These are phyloP conservation scores for Nannizziopsis arthrosporioides DNA, from an alignment of 2,329 filamentous ascomycete genomes.

Conservation along the genomic window DNA sequence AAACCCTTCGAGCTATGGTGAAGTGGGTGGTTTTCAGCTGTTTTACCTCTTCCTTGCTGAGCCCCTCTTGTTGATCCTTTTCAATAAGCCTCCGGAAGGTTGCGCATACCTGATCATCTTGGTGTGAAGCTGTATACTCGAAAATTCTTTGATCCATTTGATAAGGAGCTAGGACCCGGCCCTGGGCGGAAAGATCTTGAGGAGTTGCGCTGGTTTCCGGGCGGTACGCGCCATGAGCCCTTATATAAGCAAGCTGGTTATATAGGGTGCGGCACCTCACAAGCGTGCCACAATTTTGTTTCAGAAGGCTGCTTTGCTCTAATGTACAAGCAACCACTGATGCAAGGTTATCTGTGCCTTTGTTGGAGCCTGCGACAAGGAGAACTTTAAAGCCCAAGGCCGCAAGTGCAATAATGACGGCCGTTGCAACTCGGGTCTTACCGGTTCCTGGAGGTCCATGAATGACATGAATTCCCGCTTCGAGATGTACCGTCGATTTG, in stretches of 20 bases:
- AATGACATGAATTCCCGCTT: constrained; percentile 6
- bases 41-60: not conserved
- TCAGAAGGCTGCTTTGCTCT: not conserved
- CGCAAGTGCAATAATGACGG: constrained; percentile 9
- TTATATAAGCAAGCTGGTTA: not conserved
- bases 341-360: constrained; percentile 9
- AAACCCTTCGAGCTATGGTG: not conserved
- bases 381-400: constrained; percentile 8
- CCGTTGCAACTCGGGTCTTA: constrained; percentile 10
- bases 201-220: not conserved
- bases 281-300: not conserved
- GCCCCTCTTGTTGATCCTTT: not conserved
- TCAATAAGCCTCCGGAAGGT: not conserved
- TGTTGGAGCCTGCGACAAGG: constrained; percentile 6
- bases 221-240: not conserved
- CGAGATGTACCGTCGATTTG: not conserved
- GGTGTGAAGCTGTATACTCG: not conserved
- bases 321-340: constrained; percentile 4
- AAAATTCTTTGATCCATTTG: not conserved
- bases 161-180: not conserved
- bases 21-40: not conserved
- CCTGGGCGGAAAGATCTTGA: not conserved
- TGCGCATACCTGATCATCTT: not conserved
- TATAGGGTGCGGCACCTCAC: not conserved
- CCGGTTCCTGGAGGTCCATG: constrained; percentile 11